Conservation (phyloP, 129 eudicot species). For the Silybum marianum region DNA sequence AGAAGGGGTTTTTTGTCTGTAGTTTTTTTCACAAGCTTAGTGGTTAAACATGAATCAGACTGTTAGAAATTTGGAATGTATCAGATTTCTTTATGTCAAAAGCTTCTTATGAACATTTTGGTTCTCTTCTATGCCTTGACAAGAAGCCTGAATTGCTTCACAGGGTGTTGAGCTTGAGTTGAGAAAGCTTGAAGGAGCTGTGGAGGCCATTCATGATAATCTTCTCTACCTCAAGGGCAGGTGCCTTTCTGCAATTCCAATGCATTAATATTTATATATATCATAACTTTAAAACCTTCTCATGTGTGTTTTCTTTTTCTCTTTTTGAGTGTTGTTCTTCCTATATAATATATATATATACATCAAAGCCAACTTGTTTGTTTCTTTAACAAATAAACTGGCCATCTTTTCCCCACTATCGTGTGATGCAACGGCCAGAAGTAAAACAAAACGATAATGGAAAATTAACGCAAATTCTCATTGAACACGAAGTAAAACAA, state of each 20-base stretch:
- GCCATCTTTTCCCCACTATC: background rate
- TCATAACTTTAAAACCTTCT: background rate
- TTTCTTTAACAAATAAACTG: background rate
- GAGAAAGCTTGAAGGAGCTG: slow-evolving; percentile 89
- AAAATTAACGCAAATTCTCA: background rate
- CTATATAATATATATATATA: background rate
- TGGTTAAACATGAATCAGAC: background rate
- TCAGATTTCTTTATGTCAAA: background rate
- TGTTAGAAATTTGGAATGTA: background rate
- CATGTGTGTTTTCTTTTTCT: background rate
- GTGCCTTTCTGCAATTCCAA: slow-evolving; percentile 33
- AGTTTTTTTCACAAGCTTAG: too few relatives aligned
- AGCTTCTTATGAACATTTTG: background rate
- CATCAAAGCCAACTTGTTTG: background rate
- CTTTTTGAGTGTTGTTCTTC: background rate
- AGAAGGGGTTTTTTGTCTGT: too few relatives aligned
- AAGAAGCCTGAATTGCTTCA: slow-evolving; percentile 7
- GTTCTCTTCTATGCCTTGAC: slow-evolving; percentile 10
- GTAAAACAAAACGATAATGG: background rate
- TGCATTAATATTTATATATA: background rate
- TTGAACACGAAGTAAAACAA: too few relatives aligned
- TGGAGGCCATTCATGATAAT: slow-evolving; percentile 90
- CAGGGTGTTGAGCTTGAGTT: slow-evolving; percentile 92
- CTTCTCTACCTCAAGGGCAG: slow-evolving; percentile 64
- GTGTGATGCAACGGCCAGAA: background rate